Evolutionary conservation across 2,329 filamentous ascomycete species (phyloP).

Genomic region (Camillea tinctor): DNA sequence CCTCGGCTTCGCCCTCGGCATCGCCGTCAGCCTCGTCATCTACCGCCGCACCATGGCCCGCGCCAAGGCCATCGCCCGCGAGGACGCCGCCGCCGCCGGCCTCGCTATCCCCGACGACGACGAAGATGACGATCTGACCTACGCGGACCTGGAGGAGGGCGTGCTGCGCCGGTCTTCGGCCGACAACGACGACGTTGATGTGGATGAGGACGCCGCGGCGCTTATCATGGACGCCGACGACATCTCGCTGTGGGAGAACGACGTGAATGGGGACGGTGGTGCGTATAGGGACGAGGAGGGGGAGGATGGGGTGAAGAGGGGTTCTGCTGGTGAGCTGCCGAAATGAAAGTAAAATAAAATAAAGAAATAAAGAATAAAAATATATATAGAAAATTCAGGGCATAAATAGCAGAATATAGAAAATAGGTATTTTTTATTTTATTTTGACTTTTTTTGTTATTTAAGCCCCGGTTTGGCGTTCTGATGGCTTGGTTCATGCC

Average conservation of each 20-base stretch:
- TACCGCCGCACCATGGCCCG: slow-evolving; percentile 70
- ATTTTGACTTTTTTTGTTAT: too few relatives aligned
- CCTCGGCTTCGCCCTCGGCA: slow-evolving; percentile 68
- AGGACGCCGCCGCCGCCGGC: slow-evolving; percentile 41
- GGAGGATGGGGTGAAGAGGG: slow-evolving; percentile 6
- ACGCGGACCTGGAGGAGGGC: slow-evolving; percentile 46
- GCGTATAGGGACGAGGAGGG: slow-evolving; percentile 24
- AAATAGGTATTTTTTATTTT: too few relatives aligned
- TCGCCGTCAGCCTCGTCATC: slow-evolving; percentile 78
- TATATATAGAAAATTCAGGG: too few relatives aligned
- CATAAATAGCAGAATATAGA: too few relatives aligned
- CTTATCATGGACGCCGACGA: slow-evolving; percentile 60
- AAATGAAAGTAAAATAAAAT: not conserved
- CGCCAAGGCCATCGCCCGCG: slow-evolving; percentile 55
- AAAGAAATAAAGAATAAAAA: not conserved
- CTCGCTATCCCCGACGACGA: slow-evolving; percentile 27
- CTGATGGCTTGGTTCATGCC: too few relatives aligned
- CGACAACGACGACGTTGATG: slow-evolving; percentile 29
- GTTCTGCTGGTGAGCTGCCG: not conserved
- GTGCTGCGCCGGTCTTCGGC: slow-evolving; percentile 25
- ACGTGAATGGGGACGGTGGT: slow-evolving; percentile 31
- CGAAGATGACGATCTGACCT: slow-evolving; percentile 28
- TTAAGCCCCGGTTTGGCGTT: too few relatives aligned
- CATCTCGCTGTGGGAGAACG: slow-evolving; percentile 56
- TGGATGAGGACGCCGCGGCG: slow-evolving; percentile 51